A percentile compares a stretch with the other conserved stretches of the same genome.
Evolutionary conservation across 2,329 filamentous ascomycete species (phyloP).

Genomic region (Botryosphaeria dothidea): DNA sequence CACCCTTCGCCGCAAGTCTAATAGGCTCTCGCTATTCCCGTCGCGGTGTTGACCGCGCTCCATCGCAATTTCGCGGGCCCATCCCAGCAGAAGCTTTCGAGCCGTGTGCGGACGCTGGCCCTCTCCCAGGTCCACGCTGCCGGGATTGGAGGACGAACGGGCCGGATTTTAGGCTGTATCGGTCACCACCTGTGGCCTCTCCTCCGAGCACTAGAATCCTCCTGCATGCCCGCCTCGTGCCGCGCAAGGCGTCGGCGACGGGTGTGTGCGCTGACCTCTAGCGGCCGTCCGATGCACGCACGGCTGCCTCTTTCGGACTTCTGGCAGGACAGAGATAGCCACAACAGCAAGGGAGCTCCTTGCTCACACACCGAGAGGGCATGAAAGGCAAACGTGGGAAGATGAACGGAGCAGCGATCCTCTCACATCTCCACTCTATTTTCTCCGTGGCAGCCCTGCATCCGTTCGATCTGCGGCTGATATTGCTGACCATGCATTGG

Average conservation of each 20-base stretch:
- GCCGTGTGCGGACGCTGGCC: constrained; percentile 4
- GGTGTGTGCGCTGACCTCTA: neutral
- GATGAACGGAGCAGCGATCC: neutral
- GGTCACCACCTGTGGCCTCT: neutral
- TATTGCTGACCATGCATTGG: constrained; percentile 5
- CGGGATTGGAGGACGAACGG: neutral
- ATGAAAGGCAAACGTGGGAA: neutral
- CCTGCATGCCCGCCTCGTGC: constrained; percentile 6
- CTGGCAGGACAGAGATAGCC: neutral
- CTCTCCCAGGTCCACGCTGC: constrained; percentile 4
- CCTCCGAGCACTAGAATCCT: neutral
- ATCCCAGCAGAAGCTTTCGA: neutral
- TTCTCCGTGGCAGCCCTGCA: constrained; percentile 3
- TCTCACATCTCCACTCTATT: neutral
- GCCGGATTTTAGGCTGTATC: constrained; percentile 4
- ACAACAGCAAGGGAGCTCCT: neutral
- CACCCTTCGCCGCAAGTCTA: neutral
- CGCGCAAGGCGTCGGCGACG: neutral
- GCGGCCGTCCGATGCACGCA: neutral
- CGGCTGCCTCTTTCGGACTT: neutral
- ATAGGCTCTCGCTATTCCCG: neutral
- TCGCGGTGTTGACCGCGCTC: neutral
- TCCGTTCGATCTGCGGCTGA: constrained; percentile 3
- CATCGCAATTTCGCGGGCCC: constrained; percentile 11
- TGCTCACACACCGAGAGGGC: neutral